A percentile compares a stretch with the other conserved stretches of the same genome.
Conservation (phyloP, 495 filamentous ascomycete species). For the Podospora sp. region DNA sequence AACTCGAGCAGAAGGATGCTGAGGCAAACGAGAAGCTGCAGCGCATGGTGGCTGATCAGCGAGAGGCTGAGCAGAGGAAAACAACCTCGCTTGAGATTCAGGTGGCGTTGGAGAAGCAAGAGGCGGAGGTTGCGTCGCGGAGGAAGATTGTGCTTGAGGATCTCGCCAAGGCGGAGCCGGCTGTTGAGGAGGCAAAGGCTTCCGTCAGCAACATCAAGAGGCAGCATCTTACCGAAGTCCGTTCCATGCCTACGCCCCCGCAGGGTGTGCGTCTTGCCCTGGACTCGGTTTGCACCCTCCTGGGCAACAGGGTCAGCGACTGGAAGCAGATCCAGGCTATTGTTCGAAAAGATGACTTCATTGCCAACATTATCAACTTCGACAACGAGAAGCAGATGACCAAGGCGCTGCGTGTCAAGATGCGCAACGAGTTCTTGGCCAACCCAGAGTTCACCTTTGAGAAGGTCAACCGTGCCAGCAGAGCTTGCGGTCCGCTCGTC, state of each 20-base stretch:
- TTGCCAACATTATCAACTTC: conserved; percentile 96
- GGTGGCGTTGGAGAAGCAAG: conserved; percentile 80
- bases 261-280: conserved; percentile 87
- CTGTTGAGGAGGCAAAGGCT: conserved; percentile 87
- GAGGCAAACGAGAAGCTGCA: conserved; percentile 98
- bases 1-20: conserved; percentile 89
- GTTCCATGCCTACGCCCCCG: conserved; percentile 92
- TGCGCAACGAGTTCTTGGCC: conserved; percentile 89
- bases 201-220: conserved; percentile 98
- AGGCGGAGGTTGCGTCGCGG: conserved; percentile 81
- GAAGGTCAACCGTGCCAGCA: conserved; percentile 90
- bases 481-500: conserved; percentile 94
- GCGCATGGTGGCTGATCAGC: conserved; percentile 94
- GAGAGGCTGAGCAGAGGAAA: conserved; percentile 91
- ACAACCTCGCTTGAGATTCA: conserved; percentile 86
- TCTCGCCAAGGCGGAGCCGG: conserved; percentile 88
- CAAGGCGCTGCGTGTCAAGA: conserved; percentile 72
- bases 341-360: conserved; percentile 91
- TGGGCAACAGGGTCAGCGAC: conserved; percentile 85
- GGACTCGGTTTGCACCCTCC: conserved; percentile 90
- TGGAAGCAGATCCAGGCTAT: conserved; percentile 91
- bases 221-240: conserved; percentile 94
- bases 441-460: conserved; percentile 96
- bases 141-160: conserved; percentile 85
- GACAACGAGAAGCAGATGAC: conserved; percentile 98